Base-by-base conservation (phyloP, 2,329 filamentous ascomycete species). In the Arthrobotrys entomopaga region DNA sequence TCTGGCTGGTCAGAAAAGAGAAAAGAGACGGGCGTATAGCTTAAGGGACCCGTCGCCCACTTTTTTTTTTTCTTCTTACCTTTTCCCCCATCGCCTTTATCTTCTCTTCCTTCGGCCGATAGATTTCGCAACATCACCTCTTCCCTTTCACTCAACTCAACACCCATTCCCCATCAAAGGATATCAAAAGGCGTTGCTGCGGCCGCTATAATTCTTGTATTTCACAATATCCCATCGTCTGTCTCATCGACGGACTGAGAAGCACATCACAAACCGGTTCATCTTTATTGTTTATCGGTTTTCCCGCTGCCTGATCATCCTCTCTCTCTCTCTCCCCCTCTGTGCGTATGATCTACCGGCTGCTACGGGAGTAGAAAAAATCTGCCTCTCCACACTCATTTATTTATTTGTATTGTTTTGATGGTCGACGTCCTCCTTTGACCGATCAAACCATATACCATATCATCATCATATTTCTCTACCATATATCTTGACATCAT, bases 111-210 rank as follows among this genome's bases (percentile, higher is more conserved):
- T 64, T 74, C 70, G 70, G 70, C 70, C 70, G 70, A 74, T 74
- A 74, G 70, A 74, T 74, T 74, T 74, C 70, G 70, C 63, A 74
- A 67, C 70, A 67, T 67, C 70, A 61, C 59, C 70, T 67, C 70
- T 66, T 74, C 69, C 40, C 53, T 64, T 57, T 10, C 29, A n/a
- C 48, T 56, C 70, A 66, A 34, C 48, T 56, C 70, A 66, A 67
- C 70, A 74, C 70, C 50, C 50, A 52, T 34, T 38, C 38, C n/a
- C 59, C 50, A 29, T 11, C 48, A n/a, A n/a, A n/a, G n/a, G n/a
- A n/a, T n/a, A n/a, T n/a, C 29, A 29, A 29, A 29, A 29, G 26
- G 26, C 26, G 26, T 29, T 29, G 34, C 48, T 53, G 60, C 40
- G 46, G 29, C 57, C 26, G 34, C 59, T 71, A 65, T 65, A 58